phyloP scores from a whole-genome alignment of 441 rosid genomes.

The Dalechampia spathulata region DNA sequence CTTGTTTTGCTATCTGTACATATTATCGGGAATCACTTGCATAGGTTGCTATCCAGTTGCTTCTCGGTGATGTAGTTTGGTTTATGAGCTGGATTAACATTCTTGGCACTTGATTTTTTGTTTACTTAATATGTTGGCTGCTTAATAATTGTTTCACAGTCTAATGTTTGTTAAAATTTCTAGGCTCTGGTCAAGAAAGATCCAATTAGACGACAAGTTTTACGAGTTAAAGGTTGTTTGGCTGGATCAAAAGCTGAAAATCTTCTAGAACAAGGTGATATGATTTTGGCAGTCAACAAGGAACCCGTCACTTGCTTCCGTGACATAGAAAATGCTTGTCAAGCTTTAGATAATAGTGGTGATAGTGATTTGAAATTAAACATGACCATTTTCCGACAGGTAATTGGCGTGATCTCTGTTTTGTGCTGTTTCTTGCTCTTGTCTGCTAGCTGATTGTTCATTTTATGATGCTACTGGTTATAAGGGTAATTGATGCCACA shows the following conservation, averaged over 20 bases:
- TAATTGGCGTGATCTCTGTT: constrained; percentile 3
- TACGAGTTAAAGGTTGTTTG: constrained; percentile 90
- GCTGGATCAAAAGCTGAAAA: constrained; percentile 95
- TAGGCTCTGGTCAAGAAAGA: constrained; percentile 93
- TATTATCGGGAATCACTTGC: background rate
- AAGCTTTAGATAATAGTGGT: constrained; percentile 47
- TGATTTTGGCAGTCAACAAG: constrained; percentile 92
- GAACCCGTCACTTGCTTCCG: constrained; percentile 91
- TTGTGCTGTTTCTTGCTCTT: background rate
- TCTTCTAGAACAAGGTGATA: constrained; percentile 88
- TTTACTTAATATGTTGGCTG: background rate
- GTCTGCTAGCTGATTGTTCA: background rate
- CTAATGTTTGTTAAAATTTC: constrained; percentile 12
- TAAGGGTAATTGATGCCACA: background rate
- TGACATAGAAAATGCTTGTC: constrained; percentile 90
- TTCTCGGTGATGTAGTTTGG: background rate
- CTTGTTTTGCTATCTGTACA: background rate
- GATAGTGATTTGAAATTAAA: constrained; percentile 55
- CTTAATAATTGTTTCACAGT: background rate
- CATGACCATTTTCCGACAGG: constrained; percentile 89
- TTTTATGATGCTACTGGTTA: background rate
- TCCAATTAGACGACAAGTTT: constrained; percentile 83
- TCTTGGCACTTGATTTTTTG: background rate
- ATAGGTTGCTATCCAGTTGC: background rate
- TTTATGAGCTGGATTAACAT: background rate